Evolutionary conservation across 208 protist genomes (phyloP).

Genomic region (Trypanosoma caninum): DNA sequence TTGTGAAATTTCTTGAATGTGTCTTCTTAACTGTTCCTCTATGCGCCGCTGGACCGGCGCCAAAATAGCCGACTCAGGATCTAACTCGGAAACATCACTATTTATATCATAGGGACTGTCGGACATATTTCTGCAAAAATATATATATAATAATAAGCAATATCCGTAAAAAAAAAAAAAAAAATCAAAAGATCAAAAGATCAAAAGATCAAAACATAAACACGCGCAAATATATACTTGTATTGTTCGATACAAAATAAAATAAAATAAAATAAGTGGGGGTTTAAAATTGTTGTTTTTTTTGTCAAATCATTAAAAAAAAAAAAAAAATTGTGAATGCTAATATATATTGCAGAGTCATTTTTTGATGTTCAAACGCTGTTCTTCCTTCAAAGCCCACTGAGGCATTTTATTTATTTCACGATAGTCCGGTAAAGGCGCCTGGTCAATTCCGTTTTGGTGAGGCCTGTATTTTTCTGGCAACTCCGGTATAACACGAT

Average conservation of each 20-base stretch:
- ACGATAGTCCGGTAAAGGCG: slow-evolving; percentile 84
- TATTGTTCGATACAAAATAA: too few relatives aligned
- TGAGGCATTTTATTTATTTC: slow-evolving; percentile 88
- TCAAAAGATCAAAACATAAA: too few relatives aligned
- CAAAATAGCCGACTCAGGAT: slow-evolving; percentile 80
- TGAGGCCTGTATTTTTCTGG: slow-evolving; percentile 91
- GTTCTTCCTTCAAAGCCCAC: slow-evolving; percentile 84
- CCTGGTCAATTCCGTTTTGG: slow-evolving; percentile 87
- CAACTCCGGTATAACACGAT: slow-evolving; percentile 86
- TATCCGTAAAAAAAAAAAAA: slow-evolving; percentile 14
- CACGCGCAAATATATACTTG: too few relatives aligned
- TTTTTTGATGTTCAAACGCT: slow-evolving; percentile 34
- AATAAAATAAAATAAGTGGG: too few relatives aligned
- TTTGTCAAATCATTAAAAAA: slow-evolving; percentile 20
- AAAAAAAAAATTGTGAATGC: slow-evolving; percentile 9
- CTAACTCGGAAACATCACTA: slow-evolving; percentile 87
- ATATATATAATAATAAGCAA: not conserved
- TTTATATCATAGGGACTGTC: slow-evolving; percentile 58
- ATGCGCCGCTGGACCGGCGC: slow-evolving; percentile 85
- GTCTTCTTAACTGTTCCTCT: slow-evolving; percentile 83
- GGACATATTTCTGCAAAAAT: slow-evolving; percentile 21
- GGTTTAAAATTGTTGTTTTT: too few relatives aligned
- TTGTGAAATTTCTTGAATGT: slow-evolving; percentile 83
- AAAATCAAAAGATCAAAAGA: too few relatives aligned
- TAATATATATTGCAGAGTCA: too few relatives aligned